A percentile compares a stretch with the other conserved stretches of the same genome.
Evolutionary conservation across 1,139 yeast species (phyloP).

Genomic region (Suhomyces ambrosiae): DNA sequence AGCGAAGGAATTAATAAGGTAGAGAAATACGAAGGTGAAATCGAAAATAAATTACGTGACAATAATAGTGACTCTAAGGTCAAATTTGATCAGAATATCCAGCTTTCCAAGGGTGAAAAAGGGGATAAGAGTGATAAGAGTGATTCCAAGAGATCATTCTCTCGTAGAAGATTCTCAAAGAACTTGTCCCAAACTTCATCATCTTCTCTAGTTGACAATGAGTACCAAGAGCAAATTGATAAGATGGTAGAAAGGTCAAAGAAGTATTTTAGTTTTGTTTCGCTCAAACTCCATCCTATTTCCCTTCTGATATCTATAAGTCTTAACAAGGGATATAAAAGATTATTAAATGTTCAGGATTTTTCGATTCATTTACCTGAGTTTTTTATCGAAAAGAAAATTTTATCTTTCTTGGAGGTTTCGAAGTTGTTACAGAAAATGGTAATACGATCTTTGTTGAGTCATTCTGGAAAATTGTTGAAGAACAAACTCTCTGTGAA

Average conservation of each 20-base stretch:
- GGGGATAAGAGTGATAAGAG: background rate
- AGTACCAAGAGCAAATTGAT: slow-evolving; percentile 44
- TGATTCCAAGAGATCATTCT: slow-evolving; percentile 5
- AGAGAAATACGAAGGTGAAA: slow-evolving; percentile 6
- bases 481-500: slow-evolving; percentile 51
- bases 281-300: slow-evolving; percentile 49
- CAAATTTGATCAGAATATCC: slow-evolving; percentile 5
- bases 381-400: slow-evolving; percentile 47
- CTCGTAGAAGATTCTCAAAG: slow-evolving; percentile 5
- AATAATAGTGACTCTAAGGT: slow-evolving; percentile 2
- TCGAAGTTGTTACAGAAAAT: slow-evolving; percentile 53
- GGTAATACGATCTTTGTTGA: slow-evolving; percentile 52
- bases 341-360: slow-evolving; percentile 62
- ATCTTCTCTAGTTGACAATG: slow-evolving; percentile 18
- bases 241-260: slow-evolving; percentile 64
- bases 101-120: no score
- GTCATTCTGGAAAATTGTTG: slow-evolving; percentile 60
- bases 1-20: slow-evolving; percentile 7
- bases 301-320: slow-evolving; percentile 58
- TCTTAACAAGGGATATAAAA: slow-evolving; percentile 54
- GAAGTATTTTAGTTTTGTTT: slow-evolving; percentile 55
- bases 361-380: slow-evolving; percentile 58
- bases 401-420: slow-evolving; percentile 58
- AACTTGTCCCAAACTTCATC: slow-evolving; percentile 9
- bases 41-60: slow-evolving; percentile 1